Base-by-base conservation (phyloP, 2,329 filamentous ascomycete species). In the Sporothrix inflata region DNA sequence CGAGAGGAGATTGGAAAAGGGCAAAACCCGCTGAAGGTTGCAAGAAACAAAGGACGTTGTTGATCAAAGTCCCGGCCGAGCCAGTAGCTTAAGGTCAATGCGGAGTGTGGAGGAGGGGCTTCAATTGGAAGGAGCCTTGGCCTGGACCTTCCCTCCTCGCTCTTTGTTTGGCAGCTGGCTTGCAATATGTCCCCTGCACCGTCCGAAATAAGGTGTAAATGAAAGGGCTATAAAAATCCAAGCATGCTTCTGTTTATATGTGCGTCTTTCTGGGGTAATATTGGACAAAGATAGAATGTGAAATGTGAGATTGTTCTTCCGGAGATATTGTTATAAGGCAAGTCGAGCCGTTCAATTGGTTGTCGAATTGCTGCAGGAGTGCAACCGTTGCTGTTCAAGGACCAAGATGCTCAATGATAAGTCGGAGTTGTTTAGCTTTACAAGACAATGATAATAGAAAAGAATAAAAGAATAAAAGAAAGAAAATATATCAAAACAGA, bases 81-180 rank as follows among this genome's bases (percentile, higher is more conserved):
- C 60, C 60, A 65, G 60, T 65, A 45, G 60, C 38, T 27, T 19
- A 27, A 45, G 21, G 60, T 45, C n/a, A 45, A 11, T 65, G 60
- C 40, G 38, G 60, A 65, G 60, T 45, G 60, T 42, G 60, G 60
- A 65, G 38, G 34, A 65, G 60, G 60, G 60, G 60, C 38, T 45
- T 42, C 40, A 16, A 45, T 45, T 42, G 19, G 60, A 65, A 42
- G 38, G 60, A 45, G n/a, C 60, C 60, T 65, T 42, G 60, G 60
- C 60, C 38, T 65, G 21, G 38, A 19, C 38, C 60, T 42, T 65
- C 60, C 38, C n/a, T 63, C 38, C 16, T 27, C 21, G n/a, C n/a
- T 27, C 38, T 24, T 45, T 63, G 38, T 61, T 38, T 61, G n/a
- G 53, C 19, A 14, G 53, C 53, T 57, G 30, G 60, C 34, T 63